A percentile compares a stretch with the other conserved stretches of the same genome.
These are phyloP conservation scores for Pseudonitzschia multistriata DNA, from an alignment of 108 stramenopile genomes.

Conservation along the genomic window DNA sequence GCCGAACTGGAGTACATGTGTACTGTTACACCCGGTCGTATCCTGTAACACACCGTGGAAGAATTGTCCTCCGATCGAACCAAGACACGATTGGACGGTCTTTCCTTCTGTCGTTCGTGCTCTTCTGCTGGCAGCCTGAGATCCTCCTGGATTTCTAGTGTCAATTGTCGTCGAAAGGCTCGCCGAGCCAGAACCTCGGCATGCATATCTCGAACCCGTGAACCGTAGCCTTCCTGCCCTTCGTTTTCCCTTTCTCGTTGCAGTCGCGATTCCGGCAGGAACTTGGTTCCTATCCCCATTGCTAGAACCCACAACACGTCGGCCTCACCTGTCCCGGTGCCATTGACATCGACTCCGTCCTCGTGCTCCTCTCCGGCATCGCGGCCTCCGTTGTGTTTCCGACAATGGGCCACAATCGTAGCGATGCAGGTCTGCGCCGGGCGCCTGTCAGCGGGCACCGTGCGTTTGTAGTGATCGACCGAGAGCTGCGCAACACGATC, in stretches of 20 bases:
- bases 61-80: constrained; percentile 1
- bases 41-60: constrained; percentile 21
- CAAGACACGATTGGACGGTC: constrained; percentile 5
- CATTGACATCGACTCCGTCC: background rate
- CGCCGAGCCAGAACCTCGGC: constrained; percentile 83
- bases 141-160: constrained; percentile 55
- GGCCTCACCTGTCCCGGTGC: background rate
- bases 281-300: constrained; percentile 86
- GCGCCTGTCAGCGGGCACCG: constrained; percentile 44
- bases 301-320: constrained; percentile 49
- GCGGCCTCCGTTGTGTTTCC: background rate
- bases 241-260: constrained; percentile 32
- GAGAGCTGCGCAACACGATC: constrained; percentile 72
- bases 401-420: constrained; percentile 63
- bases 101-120: background rate
- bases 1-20: constrained; percentile 85
- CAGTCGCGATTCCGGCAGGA: constrained; percentile 51
- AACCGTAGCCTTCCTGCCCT: constrained; percentile 43
- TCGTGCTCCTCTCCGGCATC: background rate
- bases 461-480: constrained; percentile 48
- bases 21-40: constrained; percentile 62
- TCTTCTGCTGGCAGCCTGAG: constrained; percentile 1
- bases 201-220: constrained; percentile 69
- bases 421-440: constrained; percentile 73
- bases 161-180: constrained; percentile 68